phyloP scores from a whole-genome alignment of 371 early-diverging fungal species.

The Sporodiniella umbellata region DNA sequence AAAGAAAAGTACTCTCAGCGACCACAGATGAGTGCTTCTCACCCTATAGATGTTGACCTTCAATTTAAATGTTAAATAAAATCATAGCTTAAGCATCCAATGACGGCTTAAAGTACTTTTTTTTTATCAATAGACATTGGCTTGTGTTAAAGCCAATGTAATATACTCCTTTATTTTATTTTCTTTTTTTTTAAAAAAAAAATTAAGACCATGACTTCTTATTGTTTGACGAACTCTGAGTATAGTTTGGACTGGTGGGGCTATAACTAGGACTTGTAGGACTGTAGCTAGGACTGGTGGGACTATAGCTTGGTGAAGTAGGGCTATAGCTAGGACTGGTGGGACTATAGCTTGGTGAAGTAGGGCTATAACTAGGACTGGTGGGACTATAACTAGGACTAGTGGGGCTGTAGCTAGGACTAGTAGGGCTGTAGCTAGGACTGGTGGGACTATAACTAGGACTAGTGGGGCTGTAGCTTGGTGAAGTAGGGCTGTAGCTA shows the following conservation, averaged over 20 bases:
- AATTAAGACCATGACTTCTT: neutral
- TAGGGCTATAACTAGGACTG: conserved; percentile 50
- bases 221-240: conserved; percentile 24
- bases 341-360: conserved; percentile 60
- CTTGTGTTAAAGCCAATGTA: too few relatives aligned
- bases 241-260: conserved; percentile 73
- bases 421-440: conserved; percentile 75
- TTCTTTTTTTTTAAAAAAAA: too few relatives aligned
- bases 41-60: conserved; percentile 77
- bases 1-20: conserved; percentile 72
- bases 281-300: conserved; percentile 46
- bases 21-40: conserved; percentile 78
- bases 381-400: conserved; percentile 78
- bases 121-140: too few relatives aligned
- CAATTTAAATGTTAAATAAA: conserved; percentile 38
- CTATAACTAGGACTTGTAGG: conserved; percentile 58
- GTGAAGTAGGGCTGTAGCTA: conserved; percentile 65
- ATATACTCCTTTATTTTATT: too few relatives aligned
- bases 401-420: conserved; percentile 72
- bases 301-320: conserved; percentile 71
- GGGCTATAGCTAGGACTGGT: conserved; percentile 71
- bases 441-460: conserved; percentile 70
- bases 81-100: too few relatives aligned
- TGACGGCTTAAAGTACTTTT: too few relatives aligned
- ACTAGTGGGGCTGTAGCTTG: conserved; percentile 66